Conservation (phyloP, 306 rosid species). For the Medicago lupulina region DNA sequence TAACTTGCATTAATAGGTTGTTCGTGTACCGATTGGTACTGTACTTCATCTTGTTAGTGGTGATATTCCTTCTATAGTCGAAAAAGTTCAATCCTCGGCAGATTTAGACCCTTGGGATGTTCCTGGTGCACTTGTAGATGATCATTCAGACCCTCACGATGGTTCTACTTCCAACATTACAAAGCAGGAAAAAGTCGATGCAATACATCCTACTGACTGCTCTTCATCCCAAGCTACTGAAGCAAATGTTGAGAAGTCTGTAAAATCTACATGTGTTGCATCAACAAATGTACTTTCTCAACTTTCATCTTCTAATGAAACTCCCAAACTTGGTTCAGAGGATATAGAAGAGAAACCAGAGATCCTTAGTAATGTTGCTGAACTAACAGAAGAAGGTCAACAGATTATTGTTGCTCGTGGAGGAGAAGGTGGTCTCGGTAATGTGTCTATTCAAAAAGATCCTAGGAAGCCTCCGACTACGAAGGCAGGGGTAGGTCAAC, state of each 20-base stretch:
- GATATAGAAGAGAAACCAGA: conserved; percentile 51
- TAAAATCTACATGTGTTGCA: conserved; percentile 39
- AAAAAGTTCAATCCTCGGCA: conserved; percentile 48
- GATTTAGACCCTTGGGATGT: conserved; percentile 90
- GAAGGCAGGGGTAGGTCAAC: conserved; percentile 38
- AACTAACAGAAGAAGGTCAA: conserved; percentile 81
- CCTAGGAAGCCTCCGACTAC: conserved; percentile 50
- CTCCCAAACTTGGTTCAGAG: conserved; percentile 42
- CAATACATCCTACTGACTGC: conserved; percentile 31
- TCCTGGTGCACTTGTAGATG: conserved; percentile 73
- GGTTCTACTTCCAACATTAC: conserved; percentile 38
- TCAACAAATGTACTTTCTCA: conserved; percentile 43
- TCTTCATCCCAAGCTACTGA: conserved; percentile 36
- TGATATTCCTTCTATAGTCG: conserved; percentile 58
- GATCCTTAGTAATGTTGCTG: conserved; percentile 68
- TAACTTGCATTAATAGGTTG: conserved; percentile 55
- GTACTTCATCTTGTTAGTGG: conserved; percentile 83
- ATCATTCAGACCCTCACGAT: conserved; percentile 41
- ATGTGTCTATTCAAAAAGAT: conserved; percentile 49
- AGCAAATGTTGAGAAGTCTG: conserved; percentile 41
- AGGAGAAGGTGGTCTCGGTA: conserved; percentile 87
- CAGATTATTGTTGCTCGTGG: conserved; percentile 68
- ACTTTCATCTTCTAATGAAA: conserved; percentile 30
- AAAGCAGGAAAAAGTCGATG: conserved; percentile 36
- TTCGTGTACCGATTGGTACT: conserved; percentile 82